Evolutionary conservation across 331 rosid genomes (phyloP).

Genomic region (Cydonia oblonga): DNA sequence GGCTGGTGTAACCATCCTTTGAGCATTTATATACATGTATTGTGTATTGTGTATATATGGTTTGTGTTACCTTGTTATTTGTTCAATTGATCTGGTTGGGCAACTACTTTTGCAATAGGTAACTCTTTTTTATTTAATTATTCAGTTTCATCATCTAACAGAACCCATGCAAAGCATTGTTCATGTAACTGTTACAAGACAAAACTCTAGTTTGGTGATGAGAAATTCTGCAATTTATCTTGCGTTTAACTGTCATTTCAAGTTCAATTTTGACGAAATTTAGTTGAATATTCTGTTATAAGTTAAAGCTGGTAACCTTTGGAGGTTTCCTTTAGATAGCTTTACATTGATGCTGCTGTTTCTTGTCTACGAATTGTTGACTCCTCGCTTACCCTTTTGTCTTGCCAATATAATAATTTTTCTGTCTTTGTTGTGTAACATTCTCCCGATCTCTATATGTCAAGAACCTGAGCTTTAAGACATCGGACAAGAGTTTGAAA

Average conservation of each 20-base stretch:
- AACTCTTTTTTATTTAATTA: no score
- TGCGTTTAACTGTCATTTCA: not conserved
- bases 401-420: not conserved
- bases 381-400: no score
- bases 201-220: not conserved
- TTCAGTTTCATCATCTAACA: not conserved
- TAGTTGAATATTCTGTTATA: not conserved
- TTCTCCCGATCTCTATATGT: slow-evolving; percentile 65
- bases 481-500: slow-evolving; percentile 58
- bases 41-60: not conserved
- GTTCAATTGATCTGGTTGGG: no score
- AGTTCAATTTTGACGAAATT: not conserved
- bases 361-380: not conserved
- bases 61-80: not conserved
- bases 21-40: not conserved
- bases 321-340: not conserved
- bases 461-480: slow-evolving; percentile 89
- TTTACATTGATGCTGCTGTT: not conserved
- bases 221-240: not conserved
- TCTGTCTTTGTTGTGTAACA: not conserved
- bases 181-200: not conserved
- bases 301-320: not conserved
- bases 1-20: not conserved
- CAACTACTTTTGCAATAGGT: no score
- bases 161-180: not conserved